Base-by-base conservation (phyloP, 257 asterid genomes). In the Primulina eburnea region DNA sequence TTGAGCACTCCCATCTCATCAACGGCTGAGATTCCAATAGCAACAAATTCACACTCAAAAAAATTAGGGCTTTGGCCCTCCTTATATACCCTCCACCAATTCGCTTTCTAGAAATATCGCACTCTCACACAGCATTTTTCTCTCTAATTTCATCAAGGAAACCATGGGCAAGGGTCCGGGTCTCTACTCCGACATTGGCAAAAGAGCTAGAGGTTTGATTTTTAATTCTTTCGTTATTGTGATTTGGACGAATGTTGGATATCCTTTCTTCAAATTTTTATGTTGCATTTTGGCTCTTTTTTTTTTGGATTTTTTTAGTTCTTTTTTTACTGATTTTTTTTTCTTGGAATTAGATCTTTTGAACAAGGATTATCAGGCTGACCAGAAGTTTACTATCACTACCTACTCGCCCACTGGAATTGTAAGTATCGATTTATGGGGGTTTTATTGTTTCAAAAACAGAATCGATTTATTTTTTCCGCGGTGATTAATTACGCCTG, bases 131-230 rank as follows among this genome's bases (percentile, higher is more conserved):
- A 7, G 14, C 34, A 14, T 24, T 67, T 28, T 70, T 28, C 71
- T 32, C 69, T 58, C 68, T 21, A 32, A 67, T 71, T 75, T 58
- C 56, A 52, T 71, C 57, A 53, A 52, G n/a, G 62, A 56, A 76
- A 79, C 59, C 75, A 92, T 92, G 98, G 92, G 82, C 56, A 92
- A 90, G 78, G 98, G 98, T 68, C 98, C 97, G 34, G 98, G 97
- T 34, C 88, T 92, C 56, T 92, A 92, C 95, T 18, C 91, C 24
- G 96, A 86, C 52, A 89, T 92, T 72, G 98, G 98, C 82, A 92
- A 88, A 76, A 86, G 75, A 70, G 86, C 97, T 68, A 71, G 97
- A 84, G 98, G 98, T 89, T 59, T 40, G 26, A 5, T 16, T 29
- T 62, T 53, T 37, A 69, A 5, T 66, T 64, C 29, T 5, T 64